phyloP scores from a whole-genome alignment of 179 eudicot species.

The Beta macrorhiza region DNA sequence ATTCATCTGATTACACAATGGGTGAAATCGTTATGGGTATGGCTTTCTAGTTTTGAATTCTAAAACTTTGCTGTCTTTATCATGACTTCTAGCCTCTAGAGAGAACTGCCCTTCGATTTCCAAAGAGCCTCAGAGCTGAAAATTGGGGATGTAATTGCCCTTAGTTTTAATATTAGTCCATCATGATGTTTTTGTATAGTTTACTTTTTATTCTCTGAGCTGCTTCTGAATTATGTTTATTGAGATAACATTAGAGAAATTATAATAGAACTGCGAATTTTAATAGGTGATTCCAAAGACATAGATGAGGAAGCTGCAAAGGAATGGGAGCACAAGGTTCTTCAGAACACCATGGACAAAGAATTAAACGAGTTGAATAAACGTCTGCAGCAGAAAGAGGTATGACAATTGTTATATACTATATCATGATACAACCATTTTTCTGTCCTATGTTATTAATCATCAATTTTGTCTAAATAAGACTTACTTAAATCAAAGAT shows the following conservation, averaged over 20 bases:
- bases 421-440: conserved; percentile 2
- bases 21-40: conserved; percentile 69
- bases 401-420: conserved; percentile 18
- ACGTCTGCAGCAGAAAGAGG: conserved; percentile 97
- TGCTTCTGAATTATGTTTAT: conserved; percentile 2
- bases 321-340: conserved; percentile 96
- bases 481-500: not conserved
- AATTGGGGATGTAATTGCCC: not conserved
- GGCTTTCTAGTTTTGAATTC: conserved; percentile 24
- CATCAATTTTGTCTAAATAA: too few species aligned
- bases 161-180: not conserved
- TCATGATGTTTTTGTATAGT: not conserved
- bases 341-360: conserved; percentile 93
- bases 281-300: conserved; percentile 72
- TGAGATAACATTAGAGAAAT: conserved; percentile 6
- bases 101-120: not conserved
- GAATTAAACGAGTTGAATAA: conserved; percentile 82
- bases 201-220: not conserved
- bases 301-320: conserved; percentile 94
- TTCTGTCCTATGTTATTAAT: not conserved
- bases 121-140: not conserved
- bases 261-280: conserved; percentile 16
- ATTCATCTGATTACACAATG: conserved; percentile 80
- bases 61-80: not conserved
- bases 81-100: not conserved